Conservation (phyloP, 2,329 filamentous ascomycete genomes). For the Rhytidhysteron rufulum region DNA sequence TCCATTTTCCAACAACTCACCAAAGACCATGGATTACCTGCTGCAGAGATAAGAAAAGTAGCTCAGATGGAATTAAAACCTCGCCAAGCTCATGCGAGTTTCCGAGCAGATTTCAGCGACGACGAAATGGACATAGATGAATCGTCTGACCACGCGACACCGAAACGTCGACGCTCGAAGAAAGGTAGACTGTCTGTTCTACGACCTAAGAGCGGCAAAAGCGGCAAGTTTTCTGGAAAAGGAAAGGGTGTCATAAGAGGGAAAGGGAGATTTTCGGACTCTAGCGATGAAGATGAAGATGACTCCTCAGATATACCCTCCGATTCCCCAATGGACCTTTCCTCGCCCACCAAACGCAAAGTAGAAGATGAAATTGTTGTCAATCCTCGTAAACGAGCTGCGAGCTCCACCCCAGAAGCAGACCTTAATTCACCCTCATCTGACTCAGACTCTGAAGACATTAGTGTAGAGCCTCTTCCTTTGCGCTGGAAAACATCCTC, state of each 20-base stretch:
- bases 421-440: conserved; percentile 15
- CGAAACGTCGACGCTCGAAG: conserved; percentile 10
- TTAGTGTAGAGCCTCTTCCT: conserved; percentile 5
- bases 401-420: conserved; percentile 15
- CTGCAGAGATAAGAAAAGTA: conserved; percentile 26
- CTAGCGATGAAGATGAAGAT: conserved; percentile 15
- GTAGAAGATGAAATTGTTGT: conserved; percentile 7
- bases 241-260: conserved; percentile 25
- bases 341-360: conserved; percentile 22
- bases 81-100: conserved; percentile 21
- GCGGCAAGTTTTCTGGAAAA: conserved; percentile 33
- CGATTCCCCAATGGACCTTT: conserved; percentile 11
- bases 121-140: conserved; percentile 7
- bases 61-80: conserved; percentile 26
- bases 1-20: conserved; percentile 30
- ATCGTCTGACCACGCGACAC: not conserved
- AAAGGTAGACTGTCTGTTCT: conserved; percentile 32
- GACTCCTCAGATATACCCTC: conserved; percentile 24
- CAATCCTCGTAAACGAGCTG: conserved; percentile 25
- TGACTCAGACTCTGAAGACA: conserved; percentile 13
- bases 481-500: conserved; percentile 7
- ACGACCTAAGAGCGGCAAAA: conserved; percentile 31
- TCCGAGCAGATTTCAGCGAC: conserved; percentile 18
- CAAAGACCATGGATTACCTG: conserved; percentile 22
- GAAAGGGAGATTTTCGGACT: conserved; percentile 16